Conservation (phyloP, 495 filamentous ascomycete species). For the Penicillium macrosclerotiorum region DNA sequence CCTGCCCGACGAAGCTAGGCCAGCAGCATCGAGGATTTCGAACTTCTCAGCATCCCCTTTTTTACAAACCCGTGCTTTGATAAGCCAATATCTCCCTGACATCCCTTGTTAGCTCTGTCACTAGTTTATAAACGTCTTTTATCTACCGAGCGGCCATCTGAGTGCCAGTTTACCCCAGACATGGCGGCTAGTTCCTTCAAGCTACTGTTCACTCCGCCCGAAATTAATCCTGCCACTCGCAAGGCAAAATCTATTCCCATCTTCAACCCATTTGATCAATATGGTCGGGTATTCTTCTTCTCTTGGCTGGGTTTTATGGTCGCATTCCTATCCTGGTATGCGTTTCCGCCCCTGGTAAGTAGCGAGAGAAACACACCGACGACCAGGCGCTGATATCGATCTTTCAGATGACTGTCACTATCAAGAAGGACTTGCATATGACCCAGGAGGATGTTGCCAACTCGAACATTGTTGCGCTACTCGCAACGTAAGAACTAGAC, state of each 20-base stretch:
- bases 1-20: background rate
- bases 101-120: too few relatives aligned
- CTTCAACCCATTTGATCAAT: constrained; percentile 74
- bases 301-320: constrained; percentile 96
- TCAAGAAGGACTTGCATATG: constrained; percentile 74
- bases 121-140: too few relatives aligned
- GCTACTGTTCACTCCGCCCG: constrained; percentile 34
- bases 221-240: constrained; percentile 69
- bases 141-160: too few relatives aligned
- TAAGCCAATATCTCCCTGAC: too few relatives aligned
- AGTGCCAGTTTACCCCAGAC: background rate
- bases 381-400: background rate
- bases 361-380: background rate
- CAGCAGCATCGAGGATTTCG: too few relatives aligned
- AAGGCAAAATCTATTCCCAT: constrained; percentile 81
- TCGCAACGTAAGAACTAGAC: constrained; percentile 66
- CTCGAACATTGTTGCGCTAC: constrained; percentile 86
- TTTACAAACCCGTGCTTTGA: too few relatives aligned
- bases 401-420: constrained; percentile 67
- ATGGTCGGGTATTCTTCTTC: constrained; percentile 92
- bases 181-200: constrained; percentile 25
- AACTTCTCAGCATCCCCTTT: too few relatives aligned
- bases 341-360: constrained; percentile 79
- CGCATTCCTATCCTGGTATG: constrained; percentile 87
- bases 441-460: constrained; percentile 73